phyloP scores from a whole-genome alignment of 352 stramenopile genomes.

The Aphanomyces astaci region DNA sequence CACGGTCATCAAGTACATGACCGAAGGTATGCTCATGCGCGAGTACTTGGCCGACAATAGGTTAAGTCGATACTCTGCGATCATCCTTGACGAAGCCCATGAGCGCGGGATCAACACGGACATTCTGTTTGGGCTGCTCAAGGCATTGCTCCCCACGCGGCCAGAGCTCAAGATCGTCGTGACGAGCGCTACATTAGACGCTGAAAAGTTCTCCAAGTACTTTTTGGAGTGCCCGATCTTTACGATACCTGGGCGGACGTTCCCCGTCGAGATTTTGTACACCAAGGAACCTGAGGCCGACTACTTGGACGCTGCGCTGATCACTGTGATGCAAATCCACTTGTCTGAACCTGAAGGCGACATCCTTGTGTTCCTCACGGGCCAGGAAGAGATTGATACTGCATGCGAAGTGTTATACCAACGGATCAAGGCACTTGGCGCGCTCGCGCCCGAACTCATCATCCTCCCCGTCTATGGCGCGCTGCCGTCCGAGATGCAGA shows the following conservation, averaged over 20 bases:
- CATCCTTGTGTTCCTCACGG: conserved; percentile 98
- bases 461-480: conserved; percentile 98
- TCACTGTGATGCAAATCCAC: conserved; percentile 99
- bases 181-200: conserved; percentile 93
- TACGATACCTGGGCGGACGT: conserved; percentile 97
- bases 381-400: conserved; percentile 99
- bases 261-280: conserved; percentile 97
- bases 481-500: conserved; percentile 98
- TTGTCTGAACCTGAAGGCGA: conserved; percentile 96
- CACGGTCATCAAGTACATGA: conserved; percentile 99
- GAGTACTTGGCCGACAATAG: conserved; percentile 97
- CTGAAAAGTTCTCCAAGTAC: conserved; percentile 97
- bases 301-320: conserved; percentile 96
- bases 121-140: conserved; percentile 96
- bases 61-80: conserved; percentile 89
- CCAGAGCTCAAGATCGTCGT: conserved; percentile 88
- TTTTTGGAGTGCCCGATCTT: conserved; percentile 98
- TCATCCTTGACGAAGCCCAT: conserved; percentile 99
- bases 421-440: conserved; percentile 94
- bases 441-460: conserved; percentile 95
- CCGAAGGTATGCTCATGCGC: conserved; percentile 98
- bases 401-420: conserved; percentile 97
- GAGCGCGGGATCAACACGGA: conserved; percentile 98
- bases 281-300: conserved; percentile 97
- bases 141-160: conserved; percentile 75